These are phyloP conservation scores for Penicillium polonicum DNA, from an alignment of 2,329 filamentous ascomycete species.

Conservation along the genomic window DNA sequence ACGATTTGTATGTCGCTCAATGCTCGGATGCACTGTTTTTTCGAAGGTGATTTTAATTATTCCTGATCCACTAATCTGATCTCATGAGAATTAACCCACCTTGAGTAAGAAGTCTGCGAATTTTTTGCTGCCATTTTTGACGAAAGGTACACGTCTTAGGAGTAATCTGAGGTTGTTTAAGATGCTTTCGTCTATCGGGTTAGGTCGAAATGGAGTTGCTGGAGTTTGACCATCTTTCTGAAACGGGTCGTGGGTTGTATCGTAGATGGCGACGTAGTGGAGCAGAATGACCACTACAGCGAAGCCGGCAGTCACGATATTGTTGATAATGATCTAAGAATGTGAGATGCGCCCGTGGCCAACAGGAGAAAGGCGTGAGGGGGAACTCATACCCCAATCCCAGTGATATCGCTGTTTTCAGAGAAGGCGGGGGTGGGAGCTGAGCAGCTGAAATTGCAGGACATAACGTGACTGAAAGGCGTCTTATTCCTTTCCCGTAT, in stretches of 20 bases:
- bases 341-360: neutral
- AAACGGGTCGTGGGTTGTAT: slow-evolving; percentile 5
- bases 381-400: neutral
- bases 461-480: neutral
- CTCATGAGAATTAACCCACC: neutral
- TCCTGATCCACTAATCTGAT: neutral
- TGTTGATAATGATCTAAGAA: slow-evolving; percentile 8
- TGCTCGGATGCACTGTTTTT: neutral
- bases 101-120: neutral
- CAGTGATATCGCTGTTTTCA: neutral
- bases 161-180: neutral
- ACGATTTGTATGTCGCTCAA: slow-evolving; percentile 9
- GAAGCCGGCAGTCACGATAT: slow-evolving; percentile 8
- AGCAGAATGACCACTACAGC: slow-evolving; percentile 1
- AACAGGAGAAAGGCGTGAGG: neutral
- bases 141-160: neutral
- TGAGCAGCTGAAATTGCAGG: neutral
- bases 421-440: neutral
- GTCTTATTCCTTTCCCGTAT: neutral
- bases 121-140: neutral
- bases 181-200: neutral
- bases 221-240: neutral
- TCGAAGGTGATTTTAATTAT: neutral
- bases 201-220: neutral
- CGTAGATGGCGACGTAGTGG: slow-evolving; percentile 4